These are phyloP conservation scores for Mycena indigotica DNA, from an alignment of 768 basidiomycete genomes.

Conservation along the genomic window DNA sequence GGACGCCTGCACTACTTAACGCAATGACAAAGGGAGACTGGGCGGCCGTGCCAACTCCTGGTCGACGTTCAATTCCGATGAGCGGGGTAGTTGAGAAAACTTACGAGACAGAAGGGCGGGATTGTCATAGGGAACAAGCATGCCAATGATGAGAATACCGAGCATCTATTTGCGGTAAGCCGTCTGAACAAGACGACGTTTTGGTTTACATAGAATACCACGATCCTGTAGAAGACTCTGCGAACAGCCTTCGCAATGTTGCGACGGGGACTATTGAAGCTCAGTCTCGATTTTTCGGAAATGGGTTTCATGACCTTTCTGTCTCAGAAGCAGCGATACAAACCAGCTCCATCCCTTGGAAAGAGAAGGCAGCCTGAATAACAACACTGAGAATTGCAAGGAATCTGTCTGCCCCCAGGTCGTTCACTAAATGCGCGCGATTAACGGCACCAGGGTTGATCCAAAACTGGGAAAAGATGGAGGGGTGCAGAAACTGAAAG, in stretches of 20 bases:
- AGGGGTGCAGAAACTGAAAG: neutral
- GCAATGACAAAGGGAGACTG: constrained; percentile 87
- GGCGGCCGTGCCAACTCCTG: constrained; percentile 62
- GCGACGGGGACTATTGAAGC: constrained; percentile 58
- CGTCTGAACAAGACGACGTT: neutral
- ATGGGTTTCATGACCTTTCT: constrained; percentile 27
- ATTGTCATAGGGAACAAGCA: constrained; percentile 77
- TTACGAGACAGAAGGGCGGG: constrained; percentile 45
- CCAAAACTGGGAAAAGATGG: constrained; percentile 51
- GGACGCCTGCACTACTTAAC: constrained; percentile 70
- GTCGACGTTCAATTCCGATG: too few relatives aligned
- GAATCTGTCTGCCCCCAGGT: constrained; percentile 50
- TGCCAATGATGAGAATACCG: constrained; percentile 72
- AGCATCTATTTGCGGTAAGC: constrained; percentile 48
- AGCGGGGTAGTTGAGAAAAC: too few relatives aligned
- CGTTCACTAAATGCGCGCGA: constrained; percentile 42
- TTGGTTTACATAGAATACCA: constrained; percentile 69
- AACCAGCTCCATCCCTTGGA: constrained; percentile 76
- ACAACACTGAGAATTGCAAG: constrained; percentile 46
- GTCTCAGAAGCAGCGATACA: constrained; percentile 75
- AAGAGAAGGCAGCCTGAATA: constrained; percentile 70
- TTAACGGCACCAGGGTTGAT: constrained; percentile 67
- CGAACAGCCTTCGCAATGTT: constrained; percentile 78
- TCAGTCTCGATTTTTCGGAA: neutral
- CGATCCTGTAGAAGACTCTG: constrained; percentile 79